A percentile compares a stretch with the other conserved stretches of the same genome.
phyloP scores from a whole-genome alignment of 192 early-diverging fungal species.

The Thamnidium elegans region DNA sequence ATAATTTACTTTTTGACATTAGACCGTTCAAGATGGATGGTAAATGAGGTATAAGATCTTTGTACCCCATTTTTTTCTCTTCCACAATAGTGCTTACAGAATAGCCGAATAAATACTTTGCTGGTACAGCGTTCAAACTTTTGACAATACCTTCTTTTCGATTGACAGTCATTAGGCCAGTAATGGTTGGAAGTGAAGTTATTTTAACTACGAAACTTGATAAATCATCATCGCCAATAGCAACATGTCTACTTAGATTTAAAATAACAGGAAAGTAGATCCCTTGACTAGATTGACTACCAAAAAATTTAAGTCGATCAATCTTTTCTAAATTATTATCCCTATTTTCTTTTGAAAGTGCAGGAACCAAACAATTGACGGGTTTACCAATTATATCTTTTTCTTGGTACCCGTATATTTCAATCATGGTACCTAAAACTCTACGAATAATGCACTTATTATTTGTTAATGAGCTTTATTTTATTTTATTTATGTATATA shows the following conservation, averaged over 20 bases:
- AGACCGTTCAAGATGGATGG: conserved; percentile 44
- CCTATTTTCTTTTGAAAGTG: conserved; percentile 7
- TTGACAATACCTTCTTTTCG: conserved; percentile 46
- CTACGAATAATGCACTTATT: conserved; percentile 47
- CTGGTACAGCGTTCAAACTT: conserved; percentile 53
- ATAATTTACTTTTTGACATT: background rate
- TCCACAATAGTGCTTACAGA: conserved; percentile 34
- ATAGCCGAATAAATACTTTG: conserved; percentile 64
- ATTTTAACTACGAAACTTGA: conserved; percentile 37
- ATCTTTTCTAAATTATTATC: conserved; percentile 43
- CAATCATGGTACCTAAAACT: conserved; percentile 44
- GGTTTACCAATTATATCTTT: conserved; percentile 46
- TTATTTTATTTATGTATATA: background rate
- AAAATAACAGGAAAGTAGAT: conserved; percentile 54
- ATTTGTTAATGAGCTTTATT: background rate
- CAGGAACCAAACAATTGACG: conserved; percentile 26
- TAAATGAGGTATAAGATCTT: conserved; percentile 57
- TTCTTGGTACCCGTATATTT: conserved; percentile 50
- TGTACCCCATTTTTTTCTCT: conserved; percentile 46
- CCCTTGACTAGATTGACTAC: conserved; percentile 44
- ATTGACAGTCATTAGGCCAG: conserved; percentile 55
- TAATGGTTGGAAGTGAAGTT: conserved; percentile 60
- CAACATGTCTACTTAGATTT: conserved; percentile 25
- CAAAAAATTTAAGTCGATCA: conserved; percentile 56
- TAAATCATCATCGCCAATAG: background rate